Evolutionary conservation across 305 asterid genomes (phyloP), one percentile per base, ranked within the genome.

Genomic region (Fraxinus ornus): DNA sequence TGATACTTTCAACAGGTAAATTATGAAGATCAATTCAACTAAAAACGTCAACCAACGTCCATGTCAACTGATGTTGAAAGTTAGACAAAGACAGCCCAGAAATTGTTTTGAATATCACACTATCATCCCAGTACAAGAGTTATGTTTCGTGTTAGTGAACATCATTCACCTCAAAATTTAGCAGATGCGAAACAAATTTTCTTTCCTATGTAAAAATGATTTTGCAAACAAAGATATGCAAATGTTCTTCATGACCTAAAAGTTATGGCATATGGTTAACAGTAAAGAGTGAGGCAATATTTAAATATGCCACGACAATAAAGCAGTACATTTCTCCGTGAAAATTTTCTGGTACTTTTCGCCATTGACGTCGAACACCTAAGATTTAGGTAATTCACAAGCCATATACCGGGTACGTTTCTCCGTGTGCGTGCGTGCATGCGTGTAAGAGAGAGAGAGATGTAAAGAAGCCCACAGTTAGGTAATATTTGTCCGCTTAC

Each of bases 401-500:
- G 32, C 15, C 70, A 60, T 21, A 21, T 21, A 21, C 70, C 5
- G 2, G 6, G 32, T 60, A 7, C 7, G 70, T 60, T 13, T 60
- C 70, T 60, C 30, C 26, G 22, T 22, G 71, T 60, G 71, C 1
- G 71, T 60, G 71, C 1, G 13, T 21, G 30, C 32, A 21, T 8
- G 30, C 32, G 15, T 60, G 71, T 7, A 60, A 60, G 71, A 60
- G 71, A 21, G 7, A 15, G 15, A 60, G 5, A 60, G 4, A 41
- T 41, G 3, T 6, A 57, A 57, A 26, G 68, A 57, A 7, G 71
- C 71, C 32, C 71, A 60, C 32, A 2, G 68, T 7, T 22, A 60
- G 85, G 80, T 72, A 77, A 79, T 66, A 73, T 79, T 7, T 17
- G 78, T 76, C 47, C 5, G 22, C 83, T 71, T 82, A 80, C 74